Base-by-base conservation (phyloP, 2,329 filamentous ascomycete genomes). In the Colletotrichum tamarilloi region DNA sequence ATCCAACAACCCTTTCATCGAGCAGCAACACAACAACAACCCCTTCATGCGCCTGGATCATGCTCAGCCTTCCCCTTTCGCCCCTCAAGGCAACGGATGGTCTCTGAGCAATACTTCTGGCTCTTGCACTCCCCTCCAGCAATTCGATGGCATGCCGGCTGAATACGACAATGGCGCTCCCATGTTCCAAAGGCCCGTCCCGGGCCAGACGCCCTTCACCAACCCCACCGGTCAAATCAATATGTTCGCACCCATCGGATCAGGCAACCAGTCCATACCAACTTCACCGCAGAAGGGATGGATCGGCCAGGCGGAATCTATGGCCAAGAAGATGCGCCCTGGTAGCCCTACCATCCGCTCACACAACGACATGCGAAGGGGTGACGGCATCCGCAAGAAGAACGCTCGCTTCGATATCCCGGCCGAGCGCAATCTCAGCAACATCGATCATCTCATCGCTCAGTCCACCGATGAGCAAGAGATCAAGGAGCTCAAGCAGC, bases 351-450 rank as follows among this genome's bases (percentile, higher is more conserved):
- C 89, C 68, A 89, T 93, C 82, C 90, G 91, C 80, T 93, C 90
- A 77, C 93, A 94, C 85, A 95, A 95, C 74, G 92, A 95, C 68
- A 87, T 94, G 82, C 89, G 91, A 75, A 90, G 94, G 77, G 92
- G 94, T 69, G 95, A 97, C 78, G 95, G 97, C 74, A 97, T 98
- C 83, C 91, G 97, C 79, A 99, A 99, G 92, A 98, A 98, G 93
- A 99, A 98, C 80, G 95, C 95, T 76, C 93, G 96, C 77, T 98
- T 98, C 84, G 96, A 98, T 80, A 99, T 99, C 77, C 97, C 97
- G 11, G 92, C 94, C 57, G 97, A 98, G 85, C 91, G 95, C 75
- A 98, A 95, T 80, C 90, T 99, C 77, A 92, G 90, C 87, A 98
- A 97, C 85, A 98, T 99, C 84, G 97, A 99, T 83, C 90, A 94